Conservation (phyloP, 306 rosid species). For the Trichosanthes cucumerina region DNA sequence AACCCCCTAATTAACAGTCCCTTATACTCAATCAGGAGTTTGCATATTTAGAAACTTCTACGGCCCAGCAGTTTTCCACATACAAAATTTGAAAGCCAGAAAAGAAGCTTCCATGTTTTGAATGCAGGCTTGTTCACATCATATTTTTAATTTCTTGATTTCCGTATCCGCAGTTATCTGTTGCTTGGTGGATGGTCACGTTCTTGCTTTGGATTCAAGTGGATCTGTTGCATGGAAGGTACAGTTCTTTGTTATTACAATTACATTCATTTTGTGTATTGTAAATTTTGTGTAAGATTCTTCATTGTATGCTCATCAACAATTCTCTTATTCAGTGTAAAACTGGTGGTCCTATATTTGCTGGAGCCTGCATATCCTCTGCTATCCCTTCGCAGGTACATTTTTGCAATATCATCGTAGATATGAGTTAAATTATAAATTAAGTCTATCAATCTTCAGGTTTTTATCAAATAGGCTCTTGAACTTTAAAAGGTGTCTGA, state of each 20-base stretch:
- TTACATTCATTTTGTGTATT: neutral
- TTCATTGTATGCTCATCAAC: neutral
- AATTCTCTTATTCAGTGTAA: conserved; percentile 37
- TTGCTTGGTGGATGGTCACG: conserved; percentile 82
- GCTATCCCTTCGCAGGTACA: conserved; percentile 58
- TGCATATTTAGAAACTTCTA: neutral
- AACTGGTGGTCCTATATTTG: conserved; percentile 73
- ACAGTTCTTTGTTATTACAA: conserved; percentile 3
- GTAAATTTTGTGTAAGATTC: neutral
- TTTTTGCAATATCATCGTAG: neutral
- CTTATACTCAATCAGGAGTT: neutral
- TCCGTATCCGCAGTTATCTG: conserved; percentile 50
- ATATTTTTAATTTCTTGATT: neutral
- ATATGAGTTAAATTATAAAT: neutral
- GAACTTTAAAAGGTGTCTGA: too few species aligned
- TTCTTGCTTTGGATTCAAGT: conserved; percentile 48
- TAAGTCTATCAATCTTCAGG: neutral
- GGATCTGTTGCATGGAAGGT: conserved; percentile 88
- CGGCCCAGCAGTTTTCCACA: neutral
- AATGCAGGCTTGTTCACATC: neutral
- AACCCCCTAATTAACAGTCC: neutral
- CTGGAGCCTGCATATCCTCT: conserved; percentile 73
- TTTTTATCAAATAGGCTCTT: too few species aligned
- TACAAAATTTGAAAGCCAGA: neutral
- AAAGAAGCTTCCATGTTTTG: neutral